Evolutionary conservation across 2,329 filamentous ascomycete species (phyloP).

Genomic region (Penicillium nordicum): DNA sequence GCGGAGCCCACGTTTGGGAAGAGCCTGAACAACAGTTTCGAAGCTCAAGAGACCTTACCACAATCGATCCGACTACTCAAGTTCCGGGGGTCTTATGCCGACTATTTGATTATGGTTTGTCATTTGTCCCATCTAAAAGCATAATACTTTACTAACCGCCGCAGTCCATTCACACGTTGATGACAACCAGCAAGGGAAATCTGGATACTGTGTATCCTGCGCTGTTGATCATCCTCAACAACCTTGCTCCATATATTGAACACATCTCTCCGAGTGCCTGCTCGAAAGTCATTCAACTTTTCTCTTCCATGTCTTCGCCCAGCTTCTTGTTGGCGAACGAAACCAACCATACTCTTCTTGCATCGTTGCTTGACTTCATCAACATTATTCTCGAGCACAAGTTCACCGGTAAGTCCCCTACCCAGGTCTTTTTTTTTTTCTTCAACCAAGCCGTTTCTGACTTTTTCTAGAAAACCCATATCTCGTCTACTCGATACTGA

Average conservation of each 20-base stretch:
- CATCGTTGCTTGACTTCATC: conserved; percentile 80
- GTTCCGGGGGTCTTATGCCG: conserved; percentile 86
- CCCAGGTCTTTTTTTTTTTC: neutral
- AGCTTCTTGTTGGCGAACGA: conserved; percentile 91
- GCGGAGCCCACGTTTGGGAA: conserved; percentile 87
- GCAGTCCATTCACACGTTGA: conserved; percentile 84
- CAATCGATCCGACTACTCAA: conserved; percentile 73
- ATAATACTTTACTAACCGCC: conserved; percentile 23
- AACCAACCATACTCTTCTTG: conserved; percentile 76
- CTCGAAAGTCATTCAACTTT: conserved; percentile 80
- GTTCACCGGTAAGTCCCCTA: conserved; percentile 61
- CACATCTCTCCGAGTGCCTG: conserved; percentile 71
- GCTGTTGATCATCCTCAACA: conserved; percentile 86
- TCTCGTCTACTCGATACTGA: conserved; percentile 74
- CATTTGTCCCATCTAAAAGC: neutral
- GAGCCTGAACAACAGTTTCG: conserved; percentile 84
- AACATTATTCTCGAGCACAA: conserved; percentile 89
- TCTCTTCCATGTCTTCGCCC: conserved; percentile 87
- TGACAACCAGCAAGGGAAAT: conserved; percentile 85
- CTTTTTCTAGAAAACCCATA: conserved; percentile 66
- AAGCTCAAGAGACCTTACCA: conserved; percentile 83
- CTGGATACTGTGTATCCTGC: conserved; percentile 90
- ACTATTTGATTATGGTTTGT: conserved; percentile 80
- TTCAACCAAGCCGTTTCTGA: conserved; percentile 17
- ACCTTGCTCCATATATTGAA: conserved; percentile 81